Base-by-base conservation (phyloP, 228 moss, liverwort and hornwort species). In the Sphagnum fallax region DNA sequence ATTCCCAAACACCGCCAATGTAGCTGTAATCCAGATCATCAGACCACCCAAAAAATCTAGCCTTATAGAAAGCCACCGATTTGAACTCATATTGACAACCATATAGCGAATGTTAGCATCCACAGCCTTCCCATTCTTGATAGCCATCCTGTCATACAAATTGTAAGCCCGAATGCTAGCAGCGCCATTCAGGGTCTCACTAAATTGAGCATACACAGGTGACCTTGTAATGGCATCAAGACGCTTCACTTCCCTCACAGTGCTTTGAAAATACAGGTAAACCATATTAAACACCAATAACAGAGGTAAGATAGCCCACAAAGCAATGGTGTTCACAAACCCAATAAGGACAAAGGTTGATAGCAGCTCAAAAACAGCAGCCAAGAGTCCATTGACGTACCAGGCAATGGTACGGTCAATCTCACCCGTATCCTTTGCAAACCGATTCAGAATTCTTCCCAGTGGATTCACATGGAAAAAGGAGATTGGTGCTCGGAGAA, bases 201-300 rank as follows among this genome's bases (percentile, higher is more conserved):
- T 88, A 79, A 97, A 97, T 63, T 97, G 97, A 16, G 93, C 91
- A 79, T 97, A 97, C 65, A 97, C 91, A 63, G 93, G 97, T 62
- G 93, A 97, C 47, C 93, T 90, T 12, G 93, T 93, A 69, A 97
- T 79, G 7, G 97, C 90, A 73, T 97, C 97, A 71, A 97, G 86
- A 15, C 93, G 97, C 81, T 93, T 97, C 64, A 93, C 97, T 75
- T 97, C 97, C 66, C 97, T 77, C 47, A 91, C 90, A 60, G 97
- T 93, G 53, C 84, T 83, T 87, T 96, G 97, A 69, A 93, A 97
- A 67, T 97, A 97, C 0, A 91, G 82, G 72, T 97, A 97, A 32
- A 88, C 73, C 50, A 81, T 74, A 74, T 97, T 90, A 70, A 97
- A 97, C 47, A 84, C 83, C 32, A 91, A 72, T 48, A 97, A 77